A percentile compares a stretch with the other conserved stretches of the same genome.
Evolutionary conservation across 2,329 filamentous ascomycete genomes (phyloP).

Genomic region (Penicillium sclerotiorum): DNA sequence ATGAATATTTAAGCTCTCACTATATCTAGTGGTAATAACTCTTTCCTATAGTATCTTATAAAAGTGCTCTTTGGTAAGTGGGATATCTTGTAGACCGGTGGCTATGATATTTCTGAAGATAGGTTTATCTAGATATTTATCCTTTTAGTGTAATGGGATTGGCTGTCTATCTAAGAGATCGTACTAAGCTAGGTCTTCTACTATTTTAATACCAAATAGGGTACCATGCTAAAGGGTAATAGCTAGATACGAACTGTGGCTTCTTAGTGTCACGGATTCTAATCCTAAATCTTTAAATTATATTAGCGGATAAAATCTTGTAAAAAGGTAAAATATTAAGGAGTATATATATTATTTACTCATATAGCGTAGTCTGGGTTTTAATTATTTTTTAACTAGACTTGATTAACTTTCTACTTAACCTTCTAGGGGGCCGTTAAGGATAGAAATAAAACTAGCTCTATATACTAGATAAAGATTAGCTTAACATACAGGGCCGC

Average conservation of each 20-base stretch:
- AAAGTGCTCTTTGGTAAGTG: slow-evolving; percentile 14
- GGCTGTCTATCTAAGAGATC: slow-evolving; percentile 12
- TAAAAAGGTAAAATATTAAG: too few relatives aligned
- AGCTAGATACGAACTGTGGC: slow-evolving; percentile 16
- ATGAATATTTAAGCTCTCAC: slow-evolving; percentile 9
- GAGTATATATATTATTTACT: too few relatives aligned
- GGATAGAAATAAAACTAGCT: slow-evolving; percentile 19
- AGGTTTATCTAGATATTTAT: slow-evolving; percentile 19
- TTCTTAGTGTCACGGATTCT: slow-evolving; percentile 18
- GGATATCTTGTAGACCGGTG: slow-evolving; percentile 15
- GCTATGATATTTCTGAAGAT: slow-evolving; percentile 19
- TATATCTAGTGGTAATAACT: slow-evolving; percentile 15
- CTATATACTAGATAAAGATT: slow-evolving; percentile 13
- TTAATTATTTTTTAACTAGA: slow-evolving; percentile 19
- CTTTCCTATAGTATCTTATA: slow-evolving; percentile 10
- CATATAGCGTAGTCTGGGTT: slow-evolving; percentile 17
- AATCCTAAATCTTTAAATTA: slow-evolving; percentile 18
- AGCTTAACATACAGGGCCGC: neutral
- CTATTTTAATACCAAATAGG: slow-evolving; percentile 14
- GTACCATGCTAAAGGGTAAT: slow-evolving; percentile 18
- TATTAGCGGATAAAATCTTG: too few relatives aligned
- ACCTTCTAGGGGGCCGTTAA: slow-evolving; percentile 16
- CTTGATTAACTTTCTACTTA: slow-evolving; percentile 19
- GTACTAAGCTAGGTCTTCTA: slow-evolving; percentile 15
- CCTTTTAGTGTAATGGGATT: slow-evolving; percentile 15